Evolutionary conservation across 768 basidiomycete genomes (phyloP).

Genomic region (Pisolithus sp.): DNA sequence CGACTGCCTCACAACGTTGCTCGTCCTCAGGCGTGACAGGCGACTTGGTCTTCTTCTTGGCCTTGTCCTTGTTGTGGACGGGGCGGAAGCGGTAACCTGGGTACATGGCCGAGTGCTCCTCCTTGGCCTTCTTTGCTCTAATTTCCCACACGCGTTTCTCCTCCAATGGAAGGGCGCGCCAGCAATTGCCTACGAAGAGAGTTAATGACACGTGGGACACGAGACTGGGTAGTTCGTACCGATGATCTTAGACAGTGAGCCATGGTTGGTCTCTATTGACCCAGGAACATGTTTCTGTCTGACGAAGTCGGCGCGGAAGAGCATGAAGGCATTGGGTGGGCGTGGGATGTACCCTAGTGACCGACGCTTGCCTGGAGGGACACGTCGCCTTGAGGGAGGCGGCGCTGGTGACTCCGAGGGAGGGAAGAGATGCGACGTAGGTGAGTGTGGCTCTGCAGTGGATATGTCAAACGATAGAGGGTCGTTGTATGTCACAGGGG

Average conservation of each 20-base stretch:
- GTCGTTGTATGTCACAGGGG: slow-evolving; percentile 44
- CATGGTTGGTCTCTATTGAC: slow-evolving; percentile 44
- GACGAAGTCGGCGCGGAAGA: slow-evolving; percentile 32
- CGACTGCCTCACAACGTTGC: slow-evolving; percentile 45
- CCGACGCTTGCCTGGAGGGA: slow-evolving; percentile 56
- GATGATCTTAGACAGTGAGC: slow-evolving; percentile 44
- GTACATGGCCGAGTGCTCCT: slow-evolving; percentile 60
- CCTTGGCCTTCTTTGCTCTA: slow-evolving; percentile 67
- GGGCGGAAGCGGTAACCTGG: slow-evolving; percentile 54
- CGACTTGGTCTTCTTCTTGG: slow-evolving; percentile 32
- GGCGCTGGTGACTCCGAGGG: slow-evolving; percentile 40
- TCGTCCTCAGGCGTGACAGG: slow-evolving; percentile 21
- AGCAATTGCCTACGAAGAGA: slow-evolving; percentile 37
- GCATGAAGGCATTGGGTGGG: slow-evolving; percentile 31
- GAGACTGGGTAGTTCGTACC: slow-evolving; percentile 12
- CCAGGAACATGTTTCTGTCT: slow-evolving; percentile 44
- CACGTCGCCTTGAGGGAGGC: slow-evolving; percentile 38
- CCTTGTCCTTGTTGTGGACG: slow-evolving; percentile 42
- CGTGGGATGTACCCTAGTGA: slow-evolving; percentile 39
- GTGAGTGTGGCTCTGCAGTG: slow-evolving; percentile 20
- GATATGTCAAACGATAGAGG: slow-evolving; percentile 17
- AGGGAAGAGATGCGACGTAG: slow-evolving; percentile 44
- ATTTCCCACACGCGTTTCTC: slow-evolving; percentile 72
- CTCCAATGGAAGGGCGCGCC: slow-evolving; percentile 62
- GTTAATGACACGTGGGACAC: background rate